Evolutionary conservation across 1,284 basidiomycete genomes (phyloP).

Genomic region (Ganoderma sinense): DNA sequence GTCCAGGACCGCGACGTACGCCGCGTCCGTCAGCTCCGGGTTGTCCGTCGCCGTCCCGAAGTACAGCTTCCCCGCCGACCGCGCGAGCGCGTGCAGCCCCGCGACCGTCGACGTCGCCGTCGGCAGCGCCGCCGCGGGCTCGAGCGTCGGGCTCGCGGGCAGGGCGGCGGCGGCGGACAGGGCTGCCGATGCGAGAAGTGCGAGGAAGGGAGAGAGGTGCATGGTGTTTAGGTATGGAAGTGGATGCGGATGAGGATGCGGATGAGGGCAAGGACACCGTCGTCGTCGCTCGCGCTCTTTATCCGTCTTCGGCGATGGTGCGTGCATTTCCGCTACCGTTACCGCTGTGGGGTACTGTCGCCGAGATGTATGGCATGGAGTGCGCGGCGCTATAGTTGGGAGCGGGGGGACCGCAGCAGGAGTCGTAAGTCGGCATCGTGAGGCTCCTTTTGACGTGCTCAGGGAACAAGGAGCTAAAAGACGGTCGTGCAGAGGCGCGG

Average conservation of each 20-base stretch:
- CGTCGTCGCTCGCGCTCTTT: not conserved
- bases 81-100: conserved; percentile 49
- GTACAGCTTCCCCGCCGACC: conserved; percentile 60
- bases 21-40: conserved; percentile 53
- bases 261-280: not conserved
- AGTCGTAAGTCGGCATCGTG: not conserved
- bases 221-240: conserved; percentile 13
- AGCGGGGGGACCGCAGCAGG: not conserved
- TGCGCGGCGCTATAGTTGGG: not conserved
- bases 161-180: conserved; percentile 10
- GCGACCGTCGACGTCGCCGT: conserved; percentile 37
- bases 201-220: conserved; percentile 18
- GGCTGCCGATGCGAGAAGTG: conserved; percentile 12
- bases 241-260: not conserved
- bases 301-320: not conserved
- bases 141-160: conserved; percentile 25
- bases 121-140: conserved; percentile 23
- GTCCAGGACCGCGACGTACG: conserved; percentile 52
- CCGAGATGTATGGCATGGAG: conserved; percentile 1
- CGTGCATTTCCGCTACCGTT: not conserved
- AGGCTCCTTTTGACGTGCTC: not conserved
- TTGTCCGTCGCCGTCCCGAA: conserved; percentile 71
- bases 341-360: not conserved
- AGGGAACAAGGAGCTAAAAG: not conserved
- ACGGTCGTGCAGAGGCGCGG: not conserved